Conservation (phyloP, 2,329 filamentous ascomycete genomes). For the Tolypocladium tropicale region DNA sequence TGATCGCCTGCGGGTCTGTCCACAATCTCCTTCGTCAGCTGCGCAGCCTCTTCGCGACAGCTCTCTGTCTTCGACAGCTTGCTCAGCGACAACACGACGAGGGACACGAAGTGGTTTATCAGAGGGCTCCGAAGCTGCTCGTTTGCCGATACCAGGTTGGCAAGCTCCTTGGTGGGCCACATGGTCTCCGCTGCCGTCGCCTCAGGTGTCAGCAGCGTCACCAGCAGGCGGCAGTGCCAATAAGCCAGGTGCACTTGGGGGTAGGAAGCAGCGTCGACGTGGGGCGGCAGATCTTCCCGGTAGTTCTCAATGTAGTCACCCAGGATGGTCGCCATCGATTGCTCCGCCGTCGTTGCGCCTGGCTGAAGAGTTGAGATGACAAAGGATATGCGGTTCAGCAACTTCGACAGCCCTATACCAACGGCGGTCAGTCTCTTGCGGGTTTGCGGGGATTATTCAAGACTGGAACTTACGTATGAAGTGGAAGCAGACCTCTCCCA, state of each 20-base stretch:
- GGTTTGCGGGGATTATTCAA: too few relatives aligned
- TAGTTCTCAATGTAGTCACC: constrained; percentile 45
- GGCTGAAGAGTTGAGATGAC: constrained; percentile 26
- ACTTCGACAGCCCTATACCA: constrained; percentile 40
- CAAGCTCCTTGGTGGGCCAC: constrained; percentile 48
- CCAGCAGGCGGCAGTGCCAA: constrained; percentile 58
- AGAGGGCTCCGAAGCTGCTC: constrained; percentile 49
- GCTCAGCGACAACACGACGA: constrained; percentile 50
- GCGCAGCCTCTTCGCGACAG: constrained; percentile 46
- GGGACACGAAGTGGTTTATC: constrained; percentile 54
- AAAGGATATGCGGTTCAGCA: constrained; percentile 33
- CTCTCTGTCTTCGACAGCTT: constrained; percentile 46
- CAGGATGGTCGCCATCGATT: constrained; percentile 21
- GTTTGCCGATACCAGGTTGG: constrained; percentile 45
- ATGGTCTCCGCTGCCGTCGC: constrained; percentile 47
- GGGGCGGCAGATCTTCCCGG: constrained; percentile 50
- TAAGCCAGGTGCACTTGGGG: constrained; percentile 56
- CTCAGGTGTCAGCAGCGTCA: constrained; percentile 48
- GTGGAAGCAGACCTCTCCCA: constrained; percentile 55
- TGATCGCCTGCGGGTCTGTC: constrained; percentile 39
- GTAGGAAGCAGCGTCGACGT: constrained; percentile 39
- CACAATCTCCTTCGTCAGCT: constrained; percentile 44
- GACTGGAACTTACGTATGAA: constrained; percentile 46
- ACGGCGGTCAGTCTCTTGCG: neutral
- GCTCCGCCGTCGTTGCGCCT: constrained; percentile 22